These are phyloP conservation scores for Fusarium sp. DNA, from an alignment of 2,329 filamentous ascomycete genomes.

Conservation along the genomic window DNA sequence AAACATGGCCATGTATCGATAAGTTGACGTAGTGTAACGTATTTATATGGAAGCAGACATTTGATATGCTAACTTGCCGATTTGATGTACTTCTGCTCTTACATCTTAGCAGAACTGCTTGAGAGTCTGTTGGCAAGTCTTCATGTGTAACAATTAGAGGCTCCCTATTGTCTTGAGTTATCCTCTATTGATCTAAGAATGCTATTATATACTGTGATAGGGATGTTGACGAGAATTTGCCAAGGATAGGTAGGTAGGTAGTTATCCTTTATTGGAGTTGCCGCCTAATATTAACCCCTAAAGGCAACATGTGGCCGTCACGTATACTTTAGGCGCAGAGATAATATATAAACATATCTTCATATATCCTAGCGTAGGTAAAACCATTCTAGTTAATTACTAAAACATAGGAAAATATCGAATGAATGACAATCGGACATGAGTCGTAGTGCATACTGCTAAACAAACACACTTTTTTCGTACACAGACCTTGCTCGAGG, in stretches of 20 bases:
- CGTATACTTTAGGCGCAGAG: background rate
- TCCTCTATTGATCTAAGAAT: background rate
- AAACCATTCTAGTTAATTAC: background rate
- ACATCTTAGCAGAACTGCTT: background rate
- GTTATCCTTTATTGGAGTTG: background rate
- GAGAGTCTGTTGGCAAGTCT: background rate
- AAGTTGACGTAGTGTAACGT: background rate
- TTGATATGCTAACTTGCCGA: background rate
- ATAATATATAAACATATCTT: background rate
- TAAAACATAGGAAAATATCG: background rate
- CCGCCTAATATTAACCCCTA: background rate
- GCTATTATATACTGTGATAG: background rate
- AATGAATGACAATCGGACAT: background rate
- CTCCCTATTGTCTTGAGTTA: background rate
- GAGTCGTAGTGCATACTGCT: background rate
- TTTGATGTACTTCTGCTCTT: background rate
- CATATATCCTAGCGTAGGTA: background rate
- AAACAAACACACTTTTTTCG: background rate
- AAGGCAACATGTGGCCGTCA: background rate
- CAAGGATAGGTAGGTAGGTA: background rate
- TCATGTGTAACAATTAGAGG: no score
- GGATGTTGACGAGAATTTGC: background rate
- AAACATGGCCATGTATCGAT: background rate
- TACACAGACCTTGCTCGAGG: background rate
- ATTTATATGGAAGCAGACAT: background rate